phyloP scores from a whole-genome alignment of 148 eudicot genomes.

The Amaranthus cruentus region DNA sequence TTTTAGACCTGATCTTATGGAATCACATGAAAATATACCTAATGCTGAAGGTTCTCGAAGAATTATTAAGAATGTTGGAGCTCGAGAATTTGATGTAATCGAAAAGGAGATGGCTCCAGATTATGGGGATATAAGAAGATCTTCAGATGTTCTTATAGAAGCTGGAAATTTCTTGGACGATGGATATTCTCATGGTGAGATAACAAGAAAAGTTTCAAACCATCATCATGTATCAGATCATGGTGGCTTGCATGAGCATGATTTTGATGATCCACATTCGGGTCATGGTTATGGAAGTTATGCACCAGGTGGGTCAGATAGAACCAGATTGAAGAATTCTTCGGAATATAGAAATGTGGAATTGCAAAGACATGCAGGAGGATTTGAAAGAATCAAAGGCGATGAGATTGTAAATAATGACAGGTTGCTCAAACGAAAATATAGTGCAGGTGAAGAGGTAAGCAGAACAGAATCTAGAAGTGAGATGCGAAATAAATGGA shows the following conservation, averaged over 20 bases:
- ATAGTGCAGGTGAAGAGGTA: conserved; percentile 22
- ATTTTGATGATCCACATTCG: conserved; percentile 19
- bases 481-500: conserved; percentile 15
- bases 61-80: conserved; percentile 22
- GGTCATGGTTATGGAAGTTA: conserved; percentile 30
- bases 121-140: conserved; percentile 24
- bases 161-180: conserved; percentile 29
- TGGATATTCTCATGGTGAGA: conserved; percentile 25
- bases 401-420: conserved; percentile 21
- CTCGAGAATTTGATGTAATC: conserved; percentile 6
- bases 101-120: conserved; percentile 20
- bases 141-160: conserved; percentile 15
- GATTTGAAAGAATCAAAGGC: conserved; percentile 13
- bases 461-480: conserved; percentile 15
- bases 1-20: conserved; percentile 19
- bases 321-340: conserved; percentile 28
- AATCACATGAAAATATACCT: conserved; percentile 20
- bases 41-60: conserved; percentile 27
- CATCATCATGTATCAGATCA: conserved; percentile 19
- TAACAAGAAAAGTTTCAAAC: conserved; percentile 25
- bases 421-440: conserved; percentile 28
- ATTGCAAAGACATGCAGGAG: conserved; percentile 14
- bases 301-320: conserved; percentile 22
- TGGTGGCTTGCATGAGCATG: conserved; percentile 25
- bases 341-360: conserved; percentile 22